Base-by-base conservation (phyloP, 495 filamentous ascomycete genomes). In the Corynascus novoguineensis region DNA sequence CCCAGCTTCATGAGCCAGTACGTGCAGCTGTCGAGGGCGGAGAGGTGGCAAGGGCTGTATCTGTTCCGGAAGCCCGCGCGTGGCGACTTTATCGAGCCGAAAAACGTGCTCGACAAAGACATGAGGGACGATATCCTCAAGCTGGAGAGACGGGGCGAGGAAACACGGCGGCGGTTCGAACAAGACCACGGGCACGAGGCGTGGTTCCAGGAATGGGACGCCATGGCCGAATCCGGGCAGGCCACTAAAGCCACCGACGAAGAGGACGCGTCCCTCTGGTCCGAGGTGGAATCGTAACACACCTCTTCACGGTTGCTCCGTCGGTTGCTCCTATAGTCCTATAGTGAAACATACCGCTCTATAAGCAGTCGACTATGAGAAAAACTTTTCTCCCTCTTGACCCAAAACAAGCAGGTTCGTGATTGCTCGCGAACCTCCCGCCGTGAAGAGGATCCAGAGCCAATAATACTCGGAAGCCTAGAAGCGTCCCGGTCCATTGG, bases 1-100 rank as follows among this genome's bases (percentile, higher is more conserved):
- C 44, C 53, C 31, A 49, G 42, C 44, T 56, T 56, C 28, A 56
- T 56, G 34, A 56, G 53, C 53, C 44, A 48, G 24, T 56, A 50
- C 31, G 48, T 50, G 29, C 29, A 53, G 50, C 37, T 53, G 32
- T 42, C 50, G 50, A 53, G 50, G 25, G 50, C 50, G 32, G 24
- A 53, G 50, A 53, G 35, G 15, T 27, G 22, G 24, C 10, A 27
- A 7, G 41, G 41, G 24, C 41, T 53, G 17, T 27, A 53, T 40
- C 32, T 52, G 10, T 38, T 52, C 21, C 46, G 45, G 11, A 46
- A 58, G 38, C 46, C 55, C 19, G 47, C 3, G 37, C 34, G 22
- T 19, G 12, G 32, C 37, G 47, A 58, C 34, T 58, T 58, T 28
- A 58, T 58, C 55, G 45, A 56, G 45, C 53, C 53, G 1, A 56